Conservation (phyloP, 1,284 basidiomycete species). For the Austroboletus niveus region DNA sequence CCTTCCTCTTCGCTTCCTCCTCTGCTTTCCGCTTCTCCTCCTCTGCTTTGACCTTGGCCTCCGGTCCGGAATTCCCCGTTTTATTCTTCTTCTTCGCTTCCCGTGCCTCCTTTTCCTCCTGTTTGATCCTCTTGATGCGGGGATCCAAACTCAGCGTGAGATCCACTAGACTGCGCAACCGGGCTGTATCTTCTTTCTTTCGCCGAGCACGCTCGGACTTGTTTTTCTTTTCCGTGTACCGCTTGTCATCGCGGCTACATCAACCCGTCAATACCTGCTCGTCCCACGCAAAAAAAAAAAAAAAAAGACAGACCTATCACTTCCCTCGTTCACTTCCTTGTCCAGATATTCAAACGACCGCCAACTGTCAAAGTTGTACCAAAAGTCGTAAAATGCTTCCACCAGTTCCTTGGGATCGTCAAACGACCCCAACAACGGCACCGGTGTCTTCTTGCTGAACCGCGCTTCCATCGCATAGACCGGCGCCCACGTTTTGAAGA, state of each 20-base stretch:
- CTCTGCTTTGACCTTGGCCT: conserved; percentile 63
- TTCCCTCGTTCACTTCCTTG: conserved; percentile 98
- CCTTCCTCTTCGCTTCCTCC: conserved; percentile 50
- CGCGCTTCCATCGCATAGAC: conserved; percentile 90
- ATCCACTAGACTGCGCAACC: conserved; percentile 88
- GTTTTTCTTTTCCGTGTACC: conserved; percentile 99
- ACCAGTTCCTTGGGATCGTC: conserved; percentile 81
- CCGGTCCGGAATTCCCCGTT: conserved; percentile 39
- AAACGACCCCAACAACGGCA: conserved; percentile 75
- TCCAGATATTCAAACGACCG: conserved; percentile 97
- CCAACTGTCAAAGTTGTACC: conserved; percentile 99
- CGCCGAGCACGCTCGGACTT: conserved; percentile 92
- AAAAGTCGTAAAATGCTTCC: conserved; percentile 96
- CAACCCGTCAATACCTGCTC: conserved; percentile 4
- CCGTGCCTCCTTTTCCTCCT: conserved; percentile 92
- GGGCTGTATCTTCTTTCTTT: conserved; percentile 98
- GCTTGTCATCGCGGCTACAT: conserved; percentile 92
- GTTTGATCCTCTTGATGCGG: conserved; percentile 96
- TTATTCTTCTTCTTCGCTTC: conserved; percentile 87
- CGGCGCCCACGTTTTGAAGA: conserved; percentile 66
- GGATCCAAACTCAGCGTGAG: conserved; percentile 85
- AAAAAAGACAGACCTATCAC: conserved; percentile 69
- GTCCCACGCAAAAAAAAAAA: not conserved
- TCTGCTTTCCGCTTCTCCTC: conserved; percentile 67
- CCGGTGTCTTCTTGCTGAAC: conserved; percentile 89